phyloP scores from a whole-genome alignment of 75 land plant species.

The Sequoiadendron giganteum region DNA sequence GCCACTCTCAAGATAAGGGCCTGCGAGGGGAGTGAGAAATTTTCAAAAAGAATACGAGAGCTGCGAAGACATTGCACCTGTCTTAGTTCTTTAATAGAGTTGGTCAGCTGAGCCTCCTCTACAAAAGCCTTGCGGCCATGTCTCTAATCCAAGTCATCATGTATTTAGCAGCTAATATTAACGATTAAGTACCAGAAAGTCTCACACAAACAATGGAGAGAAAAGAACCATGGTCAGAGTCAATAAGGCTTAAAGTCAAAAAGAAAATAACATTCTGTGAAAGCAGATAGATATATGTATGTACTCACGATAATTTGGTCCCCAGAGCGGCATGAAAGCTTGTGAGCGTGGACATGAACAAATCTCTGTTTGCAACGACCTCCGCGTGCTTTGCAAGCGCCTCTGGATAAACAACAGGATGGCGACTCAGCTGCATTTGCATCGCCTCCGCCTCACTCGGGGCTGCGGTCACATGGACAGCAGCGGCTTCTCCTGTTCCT shows the following conservation, averaged over 20 bases:
- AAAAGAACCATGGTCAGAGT: background rate
- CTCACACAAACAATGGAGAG: background rate
- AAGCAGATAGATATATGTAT: background rate
- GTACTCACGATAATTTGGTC: constrained; percentile 34
- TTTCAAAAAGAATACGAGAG: background rate
- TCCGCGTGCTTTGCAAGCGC: constrained; percentile 33
- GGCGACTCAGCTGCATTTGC: background rate
- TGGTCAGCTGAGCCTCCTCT: background rate
- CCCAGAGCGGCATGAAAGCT: constrained; percentile 44
- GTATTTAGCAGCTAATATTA: background rate
- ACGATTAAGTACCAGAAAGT: background rate
- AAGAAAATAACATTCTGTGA: background rate
- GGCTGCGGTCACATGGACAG: background rate
- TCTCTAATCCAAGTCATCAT: background rate
- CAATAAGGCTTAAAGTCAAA: background rate
- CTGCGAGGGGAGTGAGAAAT: background rate
- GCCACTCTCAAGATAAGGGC: background rate
- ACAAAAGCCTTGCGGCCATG: background rate
- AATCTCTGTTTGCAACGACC: constrained; percentile 23
- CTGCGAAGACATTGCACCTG: background rate
- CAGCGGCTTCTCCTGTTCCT: background rate
- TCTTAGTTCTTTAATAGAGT: background rate
- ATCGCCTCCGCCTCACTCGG: background rate
- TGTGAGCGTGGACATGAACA: constrained; percentile 35
- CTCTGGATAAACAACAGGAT: constrained; percentile 21